A percentile compares a stretch with the other conserved stretches of the same genome.
These are phyloP conservation scores for Solanum bulbocastanum DNA, from an alignment of 257 asterid species.

Conservation along the genomic window DNA sequence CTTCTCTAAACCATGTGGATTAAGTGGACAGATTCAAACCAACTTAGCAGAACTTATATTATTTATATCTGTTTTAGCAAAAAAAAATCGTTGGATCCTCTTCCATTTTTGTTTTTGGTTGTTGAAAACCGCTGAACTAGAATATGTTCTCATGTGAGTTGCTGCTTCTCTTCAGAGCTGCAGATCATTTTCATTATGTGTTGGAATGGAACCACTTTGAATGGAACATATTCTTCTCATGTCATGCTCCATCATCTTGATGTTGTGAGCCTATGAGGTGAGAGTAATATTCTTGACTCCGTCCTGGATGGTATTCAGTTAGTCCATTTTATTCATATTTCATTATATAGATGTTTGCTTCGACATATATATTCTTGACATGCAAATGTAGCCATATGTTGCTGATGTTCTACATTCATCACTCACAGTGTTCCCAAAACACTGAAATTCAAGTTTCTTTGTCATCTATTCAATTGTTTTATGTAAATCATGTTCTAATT, in stretches of 20 bases:
- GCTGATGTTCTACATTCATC: background rate
- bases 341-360: background rate
- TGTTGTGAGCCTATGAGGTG: background rate
- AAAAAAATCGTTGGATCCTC: background rate
- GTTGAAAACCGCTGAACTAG: background rate
- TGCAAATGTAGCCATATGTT: background rate
- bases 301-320: background rate
- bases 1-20: background rate
- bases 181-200: background rate
- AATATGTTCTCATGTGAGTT: background rate
- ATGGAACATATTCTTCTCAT: background rate
- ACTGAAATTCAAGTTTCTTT: background rate
- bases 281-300: background rate
- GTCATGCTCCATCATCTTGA: background rate
- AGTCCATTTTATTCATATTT: background rate
- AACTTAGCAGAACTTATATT: background rate
- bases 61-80: background rate
- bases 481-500: background rate
- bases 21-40: background rate
- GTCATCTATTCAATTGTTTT: background rate
- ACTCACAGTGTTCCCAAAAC: background rate
- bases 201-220: background rate
- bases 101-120: background rate
- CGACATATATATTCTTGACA: background rate
- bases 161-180: background rate